Evolutionary conservation across 1,284 basidiomycete species (phyloP).

Genomic region (Farysia itapuensis): DNA sequence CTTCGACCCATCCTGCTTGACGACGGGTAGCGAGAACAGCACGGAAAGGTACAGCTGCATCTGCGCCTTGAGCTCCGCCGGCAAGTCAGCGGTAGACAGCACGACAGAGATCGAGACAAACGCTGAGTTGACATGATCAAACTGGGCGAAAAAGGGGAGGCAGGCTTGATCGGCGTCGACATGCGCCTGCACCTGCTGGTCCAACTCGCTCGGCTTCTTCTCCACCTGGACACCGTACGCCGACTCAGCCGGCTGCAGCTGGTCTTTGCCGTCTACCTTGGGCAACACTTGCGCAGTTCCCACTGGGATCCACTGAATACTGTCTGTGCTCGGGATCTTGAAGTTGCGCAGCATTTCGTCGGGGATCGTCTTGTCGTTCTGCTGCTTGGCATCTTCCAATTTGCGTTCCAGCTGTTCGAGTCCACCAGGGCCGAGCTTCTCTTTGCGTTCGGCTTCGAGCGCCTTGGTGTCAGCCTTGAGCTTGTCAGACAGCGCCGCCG

Average conservation of each 20-base stretch:
- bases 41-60: constrained; percentile 81
- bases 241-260: neutral
- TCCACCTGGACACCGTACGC: constrained; percentile 16
- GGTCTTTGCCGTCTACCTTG: neutral
- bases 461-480: constrained; percentile 80
- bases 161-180: constrained; percentile 71
- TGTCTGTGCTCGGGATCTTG: constrained; percentile 68
- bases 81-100: constrained; percentile 64
- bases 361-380: constrained; percentile 83
- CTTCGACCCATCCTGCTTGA: constrained; percentile 69
- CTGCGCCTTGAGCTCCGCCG: constrained; percentile 62
- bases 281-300: constrained; percentile 65
- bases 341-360: constrained; percentile 76
- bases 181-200: constrained; percentile 66
- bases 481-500: constrained; percentile 76
- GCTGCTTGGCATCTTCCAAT: constrained; percentile 79
- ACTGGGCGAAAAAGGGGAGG: constrained; percentile 88
- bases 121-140: constrained; percentile 75
- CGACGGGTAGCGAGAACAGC: constrained; percentile 87
- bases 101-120: constrained; percentile 75
- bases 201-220: constrained; percentile 42
- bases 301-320: constrained; percentile 92
- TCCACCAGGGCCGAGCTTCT: constrained; percentile 76
- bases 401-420: constrained; percentile 72
- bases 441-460: constrained; percentile 73